Conservation (phyloP, 2,329 filamentous ascomycete genomes). For the Botrytis byssoidea region DNA sequence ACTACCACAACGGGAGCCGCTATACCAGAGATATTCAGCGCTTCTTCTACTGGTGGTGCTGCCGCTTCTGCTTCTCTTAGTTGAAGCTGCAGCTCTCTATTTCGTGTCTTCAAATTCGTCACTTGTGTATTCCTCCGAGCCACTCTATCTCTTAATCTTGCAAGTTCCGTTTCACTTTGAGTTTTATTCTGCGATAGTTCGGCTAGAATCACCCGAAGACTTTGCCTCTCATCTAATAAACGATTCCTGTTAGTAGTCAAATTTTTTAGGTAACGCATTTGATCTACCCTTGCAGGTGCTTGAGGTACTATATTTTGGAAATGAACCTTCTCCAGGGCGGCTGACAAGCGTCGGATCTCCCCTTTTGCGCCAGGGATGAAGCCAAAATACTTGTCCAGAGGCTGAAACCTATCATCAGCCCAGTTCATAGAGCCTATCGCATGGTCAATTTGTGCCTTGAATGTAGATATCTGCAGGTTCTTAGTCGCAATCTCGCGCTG, state of each 20-base stretch:
- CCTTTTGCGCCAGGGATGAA: not conserved
- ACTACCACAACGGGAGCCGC: not conserved
- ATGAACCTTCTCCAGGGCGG: not conserved
- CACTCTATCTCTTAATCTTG: not conserved
- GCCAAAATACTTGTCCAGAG: not conserved
- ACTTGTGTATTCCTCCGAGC: not conserved
- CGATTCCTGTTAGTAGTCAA: not conserved
- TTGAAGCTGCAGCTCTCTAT: not conserved
- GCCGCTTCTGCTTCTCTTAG: not conserved
- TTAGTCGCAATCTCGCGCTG: not conserved
- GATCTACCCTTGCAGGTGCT: too few species aligned
- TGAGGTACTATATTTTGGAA: not conserved
- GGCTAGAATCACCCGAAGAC: not conserved
- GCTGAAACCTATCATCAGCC: not conserved
- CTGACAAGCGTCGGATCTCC: not conserved
- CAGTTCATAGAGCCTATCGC: conserved; percentile 2
- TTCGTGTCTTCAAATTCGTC: not conserved
- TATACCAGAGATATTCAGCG: not conserved
- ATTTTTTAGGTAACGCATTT: not conserved
- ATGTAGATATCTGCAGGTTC: not conserved
- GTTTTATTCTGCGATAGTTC: not conserved
- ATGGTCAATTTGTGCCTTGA: conserved; percentile 8
- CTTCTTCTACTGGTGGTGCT: not conserved
- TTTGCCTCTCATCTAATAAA: not conserved
- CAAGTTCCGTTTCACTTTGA: not conserved